Evolutionary conservation across 371 early-diverging fungal genomes (phyloP).

Genomic region (Nematocida ironsii): DNA sequence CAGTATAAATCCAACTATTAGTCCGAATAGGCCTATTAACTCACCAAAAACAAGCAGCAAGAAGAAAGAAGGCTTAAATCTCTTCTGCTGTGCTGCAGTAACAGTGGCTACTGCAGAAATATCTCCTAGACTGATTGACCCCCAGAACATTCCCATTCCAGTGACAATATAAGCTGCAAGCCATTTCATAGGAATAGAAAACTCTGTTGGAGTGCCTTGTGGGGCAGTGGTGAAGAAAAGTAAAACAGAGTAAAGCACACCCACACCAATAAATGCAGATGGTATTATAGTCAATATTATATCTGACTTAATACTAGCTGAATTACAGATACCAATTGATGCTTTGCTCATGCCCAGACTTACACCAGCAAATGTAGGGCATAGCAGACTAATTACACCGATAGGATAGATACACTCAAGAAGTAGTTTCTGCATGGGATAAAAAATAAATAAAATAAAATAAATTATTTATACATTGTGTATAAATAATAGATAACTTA

Average conservation of each 20-base stretch:
- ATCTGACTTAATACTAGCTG: constrained; percentile 63
- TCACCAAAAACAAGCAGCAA: constrained; percentile 70
- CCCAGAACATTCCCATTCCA: constrained; percentile 64
- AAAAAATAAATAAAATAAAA: constrained; percentile 20
- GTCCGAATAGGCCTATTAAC: constrained; percentile 66
- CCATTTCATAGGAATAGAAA: constrained; percentile 52
- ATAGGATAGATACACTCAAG: constrained; percentile 27
- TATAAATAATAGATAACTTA: no score
- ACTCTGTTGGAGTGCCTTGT: constrained; percentile 23
- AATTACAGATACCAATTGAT: constrained; percentile 65
- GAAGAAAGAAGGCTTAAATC: constrained; percentile 66
- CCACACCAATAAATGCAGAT: constrained; percentile 67
- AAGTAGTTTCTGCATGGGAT: neutral
- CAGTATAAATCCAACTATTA: constrained; percentile 66
- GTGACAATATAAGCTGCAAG: constrained; percentile 63
- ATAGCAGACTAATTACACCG: constrained; percentile 38
- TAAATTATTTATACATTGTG: neutral
- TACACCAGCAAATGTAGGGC: constrained; percentile 67
- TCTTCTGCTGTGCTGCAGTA: constrained; percentile 69
- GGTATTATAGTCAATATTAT: constrained; percentile 66
- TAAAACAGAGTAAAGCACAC: constrained; percentile 65
- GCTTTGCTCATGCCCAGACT: constrained; percentile 63
- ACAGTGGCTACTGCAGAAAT: constrained; percentile 65
- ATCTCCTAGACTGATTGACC: constrained; percentile 65
- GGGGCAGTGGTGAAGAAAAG: constrained; percentile 62